Base-by-base conservation (phyloP, 345 rosid species). In the Noccaea bulbosa region DNA sequence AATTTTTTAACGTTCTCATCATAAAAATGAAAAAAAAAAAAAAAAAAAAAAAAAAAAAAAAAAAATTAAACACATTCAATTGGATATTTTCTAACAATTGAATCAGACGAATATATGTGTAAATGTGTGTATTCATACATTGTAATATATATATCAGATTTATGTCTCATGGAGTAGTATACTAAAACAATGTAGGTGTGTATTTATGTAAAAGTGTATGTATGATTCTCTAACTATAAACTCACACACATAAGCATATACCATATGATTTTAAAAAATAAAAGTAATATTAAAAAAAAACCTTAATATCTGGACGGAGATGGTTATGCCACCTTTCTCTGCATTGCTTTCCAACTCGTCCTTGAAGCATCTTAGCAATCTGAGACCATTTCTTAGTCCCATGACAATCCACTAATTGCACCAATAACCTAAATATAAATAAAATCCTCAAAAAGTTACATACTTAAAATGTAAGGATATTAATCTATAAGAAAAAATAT, bases 241-340 rank as follows among this genome's bases (percentile, higher is more conserved):
- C 15, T 22, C 12, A 57, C 14, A 57, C 1, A 69, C 46, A 71
- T 34, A 33, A 51, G 4, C 8, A 44, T 52, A 54, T 53, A 44
- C 15, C 33, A 51, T 5, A 51, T 62, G 12, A 43, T 32, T 9
- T 52, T 8, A 0, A 22, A 34, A 22, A 17, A n/a, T 43, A 44
- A 33, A 34, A 61, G 6, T 41, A 45, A 2, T 20, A 20, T 6
- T 53, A 41, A 14, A 47, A 35, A 55, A 5, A 22, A 24, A 94
- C 99, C 95, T 89, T 91, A 49, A 94, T 94, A 65, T 88, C 89
- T 2, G 99, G 99, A 60, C 88, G 77, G 0, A 94, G 84, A 81
- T 94, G 99, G 53, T 94, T 94, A 40, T 91, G 99, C 99, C 99
- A 94, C 56, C 98, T 88, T 73, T 94, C 99, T 65, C 99, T 77